Base-by-base conservation (phyloP, 1,284 basidiomycete species). In the Malassezia japonica region DNA sequence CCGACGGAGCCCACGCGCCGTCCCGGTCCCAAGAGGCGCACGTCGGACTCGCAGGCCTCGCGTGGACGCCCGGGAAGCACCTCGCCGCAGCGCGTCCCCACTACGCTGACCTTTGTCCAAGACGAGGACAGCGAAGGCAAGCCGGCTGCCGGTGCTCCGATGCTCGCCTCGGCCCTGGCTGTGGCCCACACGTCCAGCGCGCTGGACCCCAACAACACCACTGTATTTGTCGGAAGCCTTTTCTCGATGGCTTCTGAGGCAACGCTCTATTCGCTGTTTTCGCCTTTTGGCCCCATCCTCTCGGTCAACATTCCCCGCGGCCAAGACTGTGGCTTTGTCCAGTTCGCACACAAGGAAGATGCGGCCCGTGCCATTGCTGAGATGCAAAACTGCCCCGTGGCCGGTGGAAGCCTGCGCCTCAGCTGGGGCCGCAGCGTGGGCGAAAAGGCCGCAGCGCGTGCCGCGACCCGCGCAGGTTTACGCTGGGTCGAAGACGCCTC, bases 291-390 rank as follows among this genome's bases (percentile, higher is more conserved):
- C 39, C 63, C 64, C 41, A 70, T 72, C 56, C 60, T 62, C 18
- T 69, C 70, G 31, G 87, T 92, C 70, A 94, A 94, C 75, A 89
- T 94, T 6, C 90, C 90, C 2, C 84, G 87, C 23, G 88, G 87
- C 42, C 94, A 94, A 70, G 87, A 90, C 56, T 94, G 90, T 65
- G 89, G 90, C 0, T 95, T 95, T 64, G 89, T 95, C 24, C 89
- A 92, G 74, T 94, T 88, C 66, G 85, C 91, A 23, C 79, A 83
- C 59, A 91, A 94, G 75, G 81, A 81, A 10, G 90, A 94, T 74
- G 90, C 90, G 6, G 87, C 92, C 71, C 79, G 81, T 23, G 89
- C 90, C 2, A 94, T 95, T 60, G 85, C 89, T 74, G 86, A 86
- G 74, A 90, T 94, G 88, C 89, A 94, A 75, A 88, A 87, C 20